These are phyloP conservation scores for Holtermanniella nyarrowii DNA, from an alignment of 768 basidiomycete genomes.

Conservation along the genomic window DNA sequence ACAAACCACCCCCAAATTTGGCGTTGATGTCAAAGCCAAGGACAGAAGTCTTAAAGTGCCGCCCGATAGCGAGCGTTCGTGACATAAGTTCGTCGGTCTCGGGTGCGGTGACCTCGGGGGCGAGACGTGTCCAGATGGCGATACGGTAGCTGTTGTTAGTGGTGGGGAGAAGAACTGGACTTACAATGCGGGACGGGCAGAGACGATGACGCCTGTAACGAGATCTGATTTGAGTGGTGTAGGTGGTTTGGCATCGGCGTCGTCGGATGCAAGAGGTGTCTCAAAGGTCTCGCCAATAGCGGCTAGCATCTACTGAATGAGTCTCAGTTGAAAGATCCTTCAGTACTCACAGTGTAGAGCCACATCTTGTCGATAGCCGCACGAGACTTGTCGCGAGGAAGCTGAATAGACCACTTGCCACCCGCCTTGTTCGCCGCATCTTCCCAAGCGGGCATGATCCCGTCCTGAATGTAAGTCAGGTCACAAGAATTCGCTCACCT, in stretches of 20 bases:
- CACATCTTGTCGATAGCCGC: conserved; percentile 83
- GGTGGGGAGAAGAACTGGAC: conserved; percentile 8
- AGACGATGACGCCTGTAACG: conserved; percentile 86
- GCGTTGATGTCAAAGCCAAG: conserved; percentile 67
- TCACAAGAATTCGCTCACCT: conserved; percentile 48
- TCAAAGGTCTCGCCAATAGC: conserved; percentile 99
- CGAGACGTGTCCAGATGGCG: conserved; percentile 92
- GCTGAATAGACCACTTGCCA: conserved; percentile 97
- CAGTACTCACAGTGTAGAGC: conserved; percentile 73
- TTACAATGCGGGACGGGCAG: conserved; percentile 58
- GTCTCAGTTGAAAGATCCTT: too few species aligned
- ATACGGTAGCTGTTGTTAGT: conserved; percentile 75
- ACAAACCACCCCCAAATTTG: conserved; percentile 70
- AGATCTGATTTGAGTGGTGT: conserved; percentile 48
- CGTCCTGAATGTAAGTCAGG: conserved; percentile 51
- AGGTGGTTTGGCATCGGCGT: conserved; percentile 11
- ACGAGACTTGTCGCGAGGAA: conserved; percentile 90
- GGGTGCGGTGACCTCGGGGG: conserved; percentile 46
- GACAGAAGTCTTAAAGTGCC: conserved; percentile 83
- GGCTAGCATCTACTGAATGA: conserved; percentile 72
- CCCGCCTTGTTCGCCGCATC: conserved; percentile 93
- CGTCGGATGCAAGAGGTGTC: conserved; percentile 50
- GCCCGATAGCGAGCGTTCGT: conserved; percentile 72
- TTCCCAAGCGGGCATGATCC: conserved; percentile 95
- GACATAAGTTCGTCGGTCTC: conserved; percentile 52